Percentiles rank a stretch among this genome's conserved stretches.
Evolutionary conservation across 139 green algal genomes (phyloP).

Genomic region (Coelastrella sp.): DNA sequence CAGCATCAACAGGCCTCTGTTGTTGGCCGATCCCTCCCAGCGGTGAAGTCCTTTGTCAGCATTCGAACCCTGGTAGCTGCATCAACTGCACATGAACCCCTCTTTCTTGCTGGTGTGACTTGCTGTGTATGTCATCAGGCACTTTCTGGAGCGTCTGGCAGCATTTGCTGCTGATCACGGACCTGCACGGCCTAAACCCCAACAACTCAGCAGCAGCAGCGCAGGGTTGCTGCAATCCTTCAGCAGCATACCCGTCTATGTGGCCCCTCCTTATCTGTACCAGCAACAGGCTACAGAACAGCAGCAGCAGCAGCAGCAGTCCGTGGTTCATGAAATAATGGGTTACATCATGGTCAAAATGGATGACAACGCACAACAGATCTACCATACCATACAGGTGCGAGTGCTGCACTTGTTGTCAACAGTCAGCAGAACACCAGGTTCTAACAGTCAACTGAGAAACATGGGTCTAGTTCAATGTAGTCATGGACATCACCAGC

Average conservation of each 20-base stretch:
- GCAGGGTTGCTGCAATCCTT: not conserved
- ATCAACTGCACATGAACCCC: not conserved
- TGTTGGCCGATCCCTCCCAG: not conserved
- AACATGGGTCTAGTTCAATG: not conserved
- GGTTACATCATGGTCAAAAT: constrained; percentile 34
- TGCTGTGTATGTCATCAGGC: not conserved
- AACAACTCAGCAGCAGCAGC: constrained; percentile 7
- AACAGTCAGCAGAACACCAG: not conserved
- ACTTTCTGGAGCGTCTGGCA: constrained; percentile 35
- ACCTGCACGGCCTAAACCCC: not conserved
- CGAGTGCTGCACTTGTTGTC: not conserved
- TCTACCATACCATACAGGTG: constrained; percentile 38
- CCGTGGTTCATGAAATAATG: constrained; percentile 29
- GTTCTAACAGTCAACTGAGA: not conserved
- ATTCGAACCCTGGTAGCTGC: not conserved
- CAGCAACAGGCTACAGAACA: constrained; percentile 10
- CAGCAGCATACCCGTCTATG: not conserved
- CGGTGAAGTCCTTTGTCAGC: not conserved
- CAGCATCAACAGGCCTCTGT: too few relatives aligned
- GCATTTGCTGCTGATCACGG: constrained; percentile 28
- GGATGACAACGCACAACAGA: not conserved
- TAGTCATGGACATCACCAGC: not conserved
- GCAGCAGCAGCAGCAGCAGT: not conserved
- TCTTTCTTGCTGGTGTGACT: not conserved
- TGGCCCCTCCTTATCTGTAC: not conserved